Evolutionary conservation across 495 filamentous ascomycete species (phyloP).

Genomic region (Penicillium bovifimosum): DNA sequence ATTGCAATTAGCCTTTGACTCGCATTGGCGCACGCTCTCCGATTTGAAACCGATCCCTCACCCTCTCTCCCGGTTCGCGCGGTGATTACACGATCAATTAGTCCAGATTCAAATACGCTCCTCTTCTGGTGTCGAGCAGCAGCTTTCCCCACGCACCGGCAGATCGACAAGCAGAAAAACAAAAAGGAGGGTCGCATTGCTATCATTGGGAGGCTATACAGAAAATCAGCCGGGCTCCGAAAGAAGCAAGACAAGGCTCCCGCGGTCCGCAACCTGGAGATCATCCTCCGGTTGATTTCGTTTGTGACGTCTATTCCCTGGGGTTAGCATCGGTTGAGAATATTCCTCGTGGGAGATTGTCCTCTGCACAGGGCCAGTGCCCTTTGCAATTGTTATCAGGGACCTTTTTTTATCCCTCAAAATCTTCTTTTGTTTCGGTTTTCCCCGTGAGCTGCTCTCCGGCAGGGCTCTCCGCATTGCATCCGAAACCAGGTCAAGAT

Average conservation of each 20-base stretch:
- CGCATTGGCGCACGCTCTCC: conserved; percentile 12
- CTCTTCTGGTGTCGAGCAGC: conserved; percentile 27
- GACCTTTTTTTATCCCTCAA: conserved; percentile 18
- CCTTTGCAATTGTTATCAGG: conserved; percentile 39
- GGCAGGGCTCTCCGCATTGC: conserved; percentile 45
- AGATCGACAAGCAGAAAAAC: conserved; percentile 31
- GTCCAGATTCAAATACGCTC: conserved; percentile 28
- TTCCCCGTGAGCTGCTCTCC: conserved; percentile 38
- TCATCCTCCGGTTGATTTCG: conserved; percentile 14
- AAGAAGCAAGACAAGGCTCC: conserved; percentile 16
- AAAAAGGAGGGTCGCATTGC: conserved; percentile 26
- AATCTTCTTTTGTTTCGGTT: conserved; percentile 5
- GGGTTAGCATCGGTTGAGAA: conserved; percentile 19
- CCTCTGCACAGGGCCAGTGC: conserved; percentile 35
- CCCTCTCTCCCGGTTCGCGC: conserved; percentile 16
- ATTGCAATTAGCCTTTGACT: conserved; percentile 13
- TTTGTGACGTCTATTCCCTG: conserved; percentile 21
- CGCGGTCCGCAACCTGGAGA: conserved; percentile 20
- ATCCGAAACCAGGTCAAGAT: conserved; percentile 46
- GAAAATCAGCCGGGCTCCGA: conserved; percentile 17
- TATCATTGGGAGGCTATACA: conserved; percentile 17
- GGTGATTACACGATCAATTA: conserved; percentile 32
- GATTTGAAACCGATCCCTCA: conserved; percentile 9
- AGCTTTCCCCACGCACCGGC: conserved; percentile 40
- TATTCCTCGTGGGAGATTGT: conserved; percentile 13